phyloP scores from a whole-genome alignment of 2,329 filamentous ascomycete genomes.

The Clarireedia hainanense region DNA sequence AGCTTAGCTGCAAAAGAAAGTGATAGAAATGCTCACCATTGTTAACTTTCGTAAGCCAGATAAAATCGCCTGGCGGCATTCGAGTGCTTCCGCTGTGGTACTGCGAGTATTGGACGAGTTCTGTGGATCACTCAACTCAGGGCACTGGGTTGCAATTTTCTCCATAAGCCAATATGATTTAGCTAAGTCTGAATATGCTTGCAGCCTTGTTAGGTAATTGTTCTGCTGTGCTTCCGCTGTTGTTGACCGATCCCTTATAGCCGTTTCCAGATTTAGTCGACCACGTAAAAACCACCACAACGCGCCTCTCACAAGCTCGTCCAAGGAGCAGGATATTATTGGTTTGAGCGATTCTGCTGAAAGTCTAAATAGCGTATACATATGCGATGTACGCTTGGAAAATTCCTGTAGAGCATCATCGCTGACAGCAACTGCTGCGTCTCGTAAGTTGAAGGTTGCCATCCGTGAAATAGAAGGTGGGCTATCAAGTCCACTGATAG shows the following conservation, averaged over 20 bases:
- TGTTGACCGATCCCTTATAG: slow-evolving; percentile 57
- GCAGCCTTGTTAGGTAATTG: slow-evolving; percentile 52
- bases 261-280: slow-evolving; percentile 63
- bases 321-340: slow-evolving; percentile 52
- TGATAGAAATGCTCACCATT: slow-evolving; percentile 29
- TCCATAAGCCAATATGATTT: slow-evolving; percentile 78
- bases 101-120: slow-evolving; percentile 11
- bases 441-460: slow-evolving; percentile 19
- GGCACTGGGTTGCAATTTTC: slow-evolving; percentile 35
- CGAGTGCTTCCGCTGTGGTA: slow-evolving; percentile 36
- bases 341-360: slow-evolving; percentile 69
- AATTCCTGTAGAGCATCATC: slow-evolving; percentile 66
- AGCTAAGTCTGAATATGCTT: slow-evolving; percentile 77
- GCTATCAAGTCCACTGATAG: slow-evolving; percentile 4
- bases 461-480: slow-evolving; percentile 11
- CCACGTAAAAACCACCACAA: slow-evolving; percentile 90
- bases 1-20: neutral
- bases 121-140: slow-evolving; percentile 17
- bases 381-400: slow-evolving; percentile 59
- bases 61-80: slow-evolving; percentile 45
- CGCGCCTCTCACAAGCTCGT: slow-evolving; percentile 63
- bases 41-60: slow-evolving; percentile 66
- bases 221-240: slow-evolving; percentile 45
- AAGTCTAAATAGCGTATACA: slow-evolving; percentile 67
- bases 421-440: slow-evolving; percentile 20